These are phyloP conservation scores for Diaporthe sp. DNA, from an alignment of 2,329 filamentous ascomycete genomes.

Conservation along the genomic window DNA sequence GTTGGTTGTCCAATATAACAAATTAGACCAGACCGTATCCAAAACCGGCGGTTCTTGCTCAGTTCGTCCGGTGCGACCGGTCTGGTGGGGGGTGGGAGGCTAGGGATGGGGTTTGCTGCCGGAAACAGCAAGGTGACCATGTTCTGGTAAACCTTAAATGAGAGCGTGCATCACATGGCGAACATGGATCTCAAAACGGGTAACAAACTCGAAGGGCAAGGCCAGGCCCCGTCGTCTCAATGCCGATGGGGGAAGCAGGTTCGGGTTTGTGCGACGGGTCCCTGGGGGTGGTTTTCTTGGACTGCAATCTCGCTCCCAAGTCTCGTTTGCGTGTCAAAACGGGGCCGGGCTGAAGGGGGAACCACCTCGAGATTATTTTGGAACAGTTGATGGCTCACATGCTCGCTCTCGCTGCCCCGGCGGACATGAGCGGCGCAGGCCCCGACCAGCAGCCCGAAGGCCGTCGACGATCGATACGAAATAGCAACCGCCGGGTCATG, in stretches of 20 bases:
- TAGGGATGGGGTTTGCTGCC: slow-evolving; percentile 17
- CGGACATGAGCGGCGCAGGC: slow-evolving; percentile 13
- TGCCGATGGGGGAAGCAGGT: not conserved
- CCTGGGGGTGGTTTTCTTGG: not conserved
- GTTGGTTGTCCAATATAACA: not conserved
- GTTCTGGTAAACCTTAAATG: slow-evolving; percentile 19
- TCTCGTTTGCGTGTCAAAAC: slow-evolving; percentile 19
- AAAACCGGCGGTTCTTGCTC: not conserved
- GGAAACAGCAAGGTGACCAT: slow-evolving; percentile 1
- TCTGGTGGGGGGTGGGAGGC: slow-evolving; percentile 1
- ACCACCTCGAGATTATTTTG: not conserved
- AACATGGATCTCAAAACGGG: slow-evolving; percentile 31
- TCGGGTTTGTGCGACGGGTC: not conserved
- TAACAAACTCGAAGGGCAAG: slow-evolving; percentile 15
- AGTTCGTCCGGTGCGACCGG: slow-evolving; percentile 21
- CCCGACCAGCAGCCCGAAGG: slow-evolving; percentile 6
- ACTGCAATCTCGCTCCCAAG: slow-evolving; percentile 27
- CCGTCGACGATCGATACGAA: slow-evolving; percentile 14
- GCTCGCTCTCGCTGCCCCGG: not conserved
- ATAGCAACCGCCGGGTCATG: not conserved
- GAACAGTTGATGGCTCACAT: slow-evolving; percentile 15
- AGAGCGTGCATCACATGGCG: slow-evolving; percentile 28
- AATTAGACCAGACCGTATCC: not conserved
- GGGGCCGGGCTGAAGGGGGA: not conserved
- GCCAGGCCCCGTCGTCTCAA: not conserved